Conservation (phyloP, 2,329 filamentous ascomycete species). For the Xylariaceae sp. region DNA sequence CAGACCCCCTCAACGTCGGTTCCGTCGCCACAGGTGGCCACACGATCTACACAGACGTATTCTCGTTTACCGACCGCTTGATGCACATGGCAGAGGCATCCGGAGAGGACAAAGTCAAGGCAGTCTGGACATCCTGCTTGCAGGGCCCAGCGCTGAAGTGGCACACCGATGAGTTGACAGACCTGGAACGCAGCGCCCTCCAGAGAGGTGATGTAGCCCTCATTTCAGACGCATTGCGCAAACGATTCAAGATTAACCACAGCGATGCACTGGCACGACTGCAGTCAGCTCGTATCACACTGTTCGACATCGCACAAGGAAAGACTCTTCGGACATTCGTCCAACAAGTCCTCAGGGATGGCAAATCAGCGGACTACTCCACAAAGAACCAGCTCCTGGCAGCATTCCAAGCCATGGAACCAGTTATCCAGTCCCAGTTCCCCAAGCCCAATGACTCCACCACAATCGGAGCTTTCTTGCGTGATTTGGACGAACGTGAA, state of each 20-base stretch:
- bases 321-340: neutral
- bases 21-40: neutral
- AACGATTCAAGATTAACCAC: neutral
- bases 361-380: neutral
- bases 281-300: neutral
- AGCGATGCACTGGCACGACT: neutral
- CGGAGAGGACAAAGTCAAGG: neutral
- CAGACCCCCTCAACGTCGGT: neutral
- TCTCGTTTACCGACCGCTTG: neutral
- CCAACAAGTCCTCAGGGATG: neutral
- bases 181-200: neutral
- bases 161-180: neutral
- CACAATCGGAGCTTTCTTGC: neutral
- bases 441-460: neutral
- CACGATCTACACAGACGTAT: neutral
- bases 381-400: neutral
- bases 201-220: neutral
- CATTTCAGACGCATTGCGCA: neutral
- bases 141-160: neutral
- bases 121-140: neutral
- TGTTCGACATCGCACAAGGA: neutral
- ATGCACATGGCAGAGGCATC: neutral
- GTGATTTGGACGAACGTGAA: neutral
- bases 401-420: neutral
- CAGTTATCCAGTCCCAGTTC: neutral